Evolutionary conservation across 1,284 basidiomycete species (phyloP).

Genomic region (Bondarzewia mesenterica): DNA sequence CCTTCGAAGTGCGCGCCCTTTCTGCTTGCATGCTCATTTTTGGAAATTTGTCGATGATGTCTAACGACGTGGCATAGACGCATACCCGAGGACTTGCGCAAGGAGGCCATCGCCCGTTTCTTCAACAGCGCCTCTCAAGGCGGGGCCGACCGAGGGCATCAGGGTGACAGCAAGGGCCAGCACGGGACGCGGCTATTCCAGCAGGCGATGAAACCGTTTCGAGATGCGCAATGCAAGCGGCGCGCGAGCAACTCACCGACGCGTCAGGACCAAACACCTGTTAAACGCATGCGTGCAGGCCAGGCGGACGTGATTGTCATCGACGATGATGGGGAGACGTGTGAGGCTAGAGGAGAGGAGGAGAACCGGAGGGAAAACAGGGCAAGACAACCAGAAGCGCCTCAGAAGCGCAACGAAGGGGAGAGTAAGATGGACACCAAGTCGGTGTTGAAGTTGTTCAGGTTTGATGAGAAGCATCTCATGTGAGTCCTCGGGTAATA

Average conservation of each 20-base stretch:
- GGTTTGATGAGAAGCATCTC: slow-evolving; percentile 6
- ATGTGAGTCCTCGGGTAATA: not conserved
- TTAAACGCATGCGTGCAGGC: slow-evolving; percentile 22
- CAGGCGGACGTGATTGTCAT: slow-evolving; percentile 27
- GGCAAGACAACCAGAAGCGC: not conserved
- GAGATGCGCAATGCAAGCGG: slow-evolving; percentile 1
- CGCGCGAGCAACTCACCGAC: not conserved
- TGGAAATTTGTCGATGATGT: no score
- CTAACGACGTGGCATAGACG: slow-evolving; percentile 14
- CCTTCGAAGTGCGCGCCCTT: slow-evolving; percentile 58
- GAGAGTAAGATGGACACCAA: not conserved
- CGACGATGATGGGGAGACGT: slow-evolving; percentile 23
- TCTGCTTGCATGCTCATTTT: not conserved
- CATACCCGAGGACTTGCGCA: slow-evolving; percentile 20
- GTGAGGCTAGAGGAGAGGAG: slow-evolving; percentile 6
- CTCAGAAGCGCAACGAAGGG: not conserved
- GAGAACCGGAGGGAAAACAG: not conserved
- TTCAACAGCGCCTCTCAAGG: not conserved
- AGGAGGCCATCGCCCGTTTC: slow-evolving; percentile 23
- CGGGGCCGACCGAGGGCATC: no score
- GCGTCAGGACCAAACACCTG: slow-evolving; percentile 1
- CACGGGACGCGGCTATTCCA: not conserved
- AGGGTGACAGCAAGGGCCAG: not conserved
- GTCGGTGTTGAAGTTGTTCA: slow-evolving; percentile 7
- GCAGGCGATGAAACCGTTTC: slow-evolving; percentile 3